Evolutionary conservation across 2,329 filamentous ascomycete species (phyloP).

Genomic region (Fusarium poae): DNA sequence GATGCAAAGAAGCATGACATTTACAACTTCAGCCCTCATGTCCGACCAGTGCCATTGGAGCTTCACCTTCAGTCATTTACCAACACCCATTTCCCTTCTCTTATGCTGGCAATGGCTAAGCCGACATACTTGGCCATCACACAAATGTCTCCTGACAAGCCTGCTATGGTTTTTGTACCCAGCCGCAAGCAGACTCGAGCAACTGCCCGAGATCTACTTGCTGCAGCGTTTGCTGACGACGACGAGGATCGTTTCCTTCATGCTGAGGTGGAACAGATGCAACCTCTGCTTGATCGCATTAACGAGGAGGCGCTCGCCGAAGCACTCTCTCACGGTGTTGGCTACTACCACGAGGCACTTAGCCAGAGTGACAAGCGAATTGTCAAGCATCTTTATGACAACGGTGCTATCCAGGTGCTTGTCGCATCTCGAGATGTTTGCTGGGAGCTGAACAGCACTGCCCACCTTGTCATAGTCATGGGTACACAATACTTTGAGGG

Average conservation of each 20-base stretch:
- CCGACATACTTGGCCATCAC: conserved; percentile 91
- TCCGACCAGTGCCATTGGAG: conserved; percentile 89
- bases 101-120: conserved; percentile 99
- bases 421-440: conserved; percentile 85
- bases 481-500: conserved; percentile 98
- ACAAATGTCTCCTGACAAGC: conserved; percentile 89
- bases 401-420: conserved; percentile 90
- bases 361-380: conserved; percentile 91
- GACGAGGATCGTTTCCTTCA: conserved; percentile 95
- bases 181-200: conserved; percentile 92
- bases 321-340: conserved; percentile 91
- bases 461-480: conserved; percentile 95
- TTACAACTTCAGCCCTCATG: conserved; percentile 97
- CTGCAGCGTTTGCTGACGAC: conserved; percentile 88
- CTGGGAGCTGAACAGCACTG: conserved; percentile 91
- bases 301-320: conserved; percentile 90
- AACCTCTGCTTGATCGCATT: conserved; percentile 83
- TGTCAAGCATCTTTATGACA: conserved; percentile 89
- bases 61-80: conserved; percentile 95
- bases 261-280: conserved; percentile 83
- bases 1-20: conserved; percentile 98
- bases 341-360: conserved; percentile 96
- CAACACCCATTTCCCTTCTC: conserved; percentile 95
- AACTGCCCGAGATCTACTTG: conserved; percentile 87
- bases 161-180: conserved; percentile 91